Conservation (phyloP, 2,329 filamentous ascomycete genomes). For the Botryotinia calthae region DNA sequence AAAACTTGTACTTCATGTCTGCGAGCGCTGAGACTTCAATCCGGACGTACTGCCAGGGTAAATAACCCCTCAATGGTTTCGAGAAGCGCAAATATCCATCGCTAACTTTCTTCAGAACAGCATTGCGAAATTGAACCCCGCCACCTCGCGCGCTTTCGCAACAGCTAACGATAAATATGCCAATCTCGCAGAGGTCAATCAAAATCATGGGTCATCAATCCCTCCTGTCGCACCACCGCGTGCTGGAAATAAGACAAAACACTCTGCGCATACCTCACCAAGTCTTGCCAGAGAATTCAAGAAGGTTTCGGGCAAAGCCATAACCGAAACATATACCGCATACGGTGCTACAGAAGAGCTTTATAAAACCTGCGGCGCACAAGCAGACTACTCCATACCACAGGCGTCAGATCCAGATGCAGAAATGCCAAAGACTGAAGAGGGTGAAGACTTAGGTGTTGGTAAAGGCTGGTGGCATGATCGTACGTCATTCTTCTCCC, state of each 20-base stretch:
- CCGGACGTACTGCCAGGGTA: constrained; percentile 27
- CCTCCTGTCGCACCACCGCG: constrained; percentile 25
- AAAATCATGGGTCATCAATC: constrained; percentile 26
- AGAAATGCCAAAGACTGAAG: constrained; percentile 66
- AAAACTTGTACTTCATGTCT: constrained; percentile 36
- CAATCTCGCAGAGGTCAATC: constrained; percentile 27
- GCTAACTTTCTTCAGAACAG: constrained; percentile 21
- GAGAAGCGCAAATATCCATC: background rate
- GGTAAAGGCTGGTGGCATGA: constrained; percentile 78
- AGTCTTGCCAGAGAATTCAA: constrained; percentile 22
- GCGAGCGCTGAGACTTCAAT: constrained; percentile 31
- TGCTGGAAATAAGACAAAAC: constrained; percentile 21
- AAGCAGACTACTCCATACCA: constrained; percentile 34
- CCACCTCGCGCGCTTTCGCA: constrained; percentile 29
- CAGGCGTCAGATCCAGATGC: constrained; percentile 48
- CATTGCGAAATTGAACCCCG: constrained; percentile 1
- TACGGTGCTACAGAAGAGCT: constrained; percentile 76
- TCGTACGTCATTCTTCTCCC: constrained; percentile 50
- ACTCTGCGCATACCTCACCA: constrained; percentile 1
- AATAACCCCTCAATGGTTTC: background rate
- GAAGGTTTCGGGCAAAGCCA: constrained; percentile 29
- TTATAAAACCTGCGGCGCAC: constrained; percentile 37
- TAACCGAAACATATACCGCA: constrained; percentile 69
- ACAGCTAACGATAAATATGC: constrained; percentile 33
- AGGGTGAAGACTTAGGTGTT: constrained; percentile 79